Percentiles rank a stretch among this genome's conserved stretches.
Evolutionary conservation across 2,329 filamentous ascomycete genomes (phyloP).

Genomic region (Penicillium sp.): DNA sequence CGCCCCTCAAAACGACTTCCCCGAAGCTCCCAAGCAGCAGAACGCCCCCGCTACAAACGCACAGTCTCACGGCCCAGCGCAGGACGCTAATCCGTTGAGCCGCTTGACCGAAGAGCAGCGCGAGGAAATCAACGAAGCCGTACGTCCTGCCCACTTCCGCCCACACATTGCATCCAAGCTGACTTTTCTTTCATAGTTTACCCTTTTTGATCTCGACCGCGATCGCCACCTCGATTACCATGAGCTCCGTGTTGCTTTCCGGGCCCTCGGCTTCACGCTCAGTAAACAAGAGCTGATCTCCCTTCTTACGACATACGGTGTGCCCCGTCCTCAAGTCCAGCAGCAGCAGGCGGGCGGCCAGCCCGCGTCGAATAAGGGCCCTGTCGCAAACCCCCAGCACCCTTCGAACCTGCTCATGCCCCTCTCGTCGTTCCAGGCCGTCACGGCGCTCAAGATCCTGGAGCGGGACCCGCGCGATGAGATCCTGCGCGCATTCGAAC

Average conservation of each 20-base stretch:
- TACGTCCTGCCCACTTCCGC: constrained; percentile 48
- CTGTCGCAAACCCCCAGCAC: constrained; percentile 56
- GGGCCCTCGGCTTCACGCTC: constrained; percentile 91
- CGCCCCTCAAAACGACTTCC: constrained; percentile 29
- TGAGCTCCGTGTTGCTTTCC: constrained; percentile 94
- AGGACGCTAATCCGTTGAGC: constrained; percentile 53
- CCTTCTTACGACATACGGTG: constrained; percentile 79
- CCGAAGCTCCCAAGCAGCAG: constrained; percentile 32
- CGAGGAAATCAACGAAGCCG: constrained; percentile 91
- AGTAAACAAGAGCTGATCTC: constrained; percentile 81
- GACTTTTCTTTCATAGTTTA: constrained; percentile 63
- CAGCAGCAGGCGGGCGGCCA: constrained; percentile 26
- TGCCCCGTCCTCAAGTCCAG: constrained; percentile 63
- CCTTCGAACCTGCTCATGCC: constrained; percentile 70
- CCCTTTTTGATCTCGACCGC: constrained; percentile 94
- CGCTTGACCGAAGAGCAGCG: constrained; percentile 81
- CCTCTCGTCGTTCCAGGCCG: constrained; percentile 70
- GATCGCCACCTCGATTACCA: constrained; percentile 95
- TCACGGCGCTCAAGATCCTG: constrained; percentile 79
- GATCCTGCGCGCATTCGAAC: constrained; percentile 83
- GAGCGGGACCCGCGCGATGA: constrained; percentile 87
- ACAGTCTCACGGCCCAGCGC: constrained; percentile 47
- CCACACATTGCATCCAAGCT: not conserved
- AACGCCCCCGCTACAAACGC: constrained; percentile 39
- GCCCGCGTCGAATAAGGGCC: constrained; percentile 23